Evolutionary conservation across 2,329 filamentous ascomycete genomes (phyloP).

Genomic region (Penicillium sclerotigenum): DNA sequence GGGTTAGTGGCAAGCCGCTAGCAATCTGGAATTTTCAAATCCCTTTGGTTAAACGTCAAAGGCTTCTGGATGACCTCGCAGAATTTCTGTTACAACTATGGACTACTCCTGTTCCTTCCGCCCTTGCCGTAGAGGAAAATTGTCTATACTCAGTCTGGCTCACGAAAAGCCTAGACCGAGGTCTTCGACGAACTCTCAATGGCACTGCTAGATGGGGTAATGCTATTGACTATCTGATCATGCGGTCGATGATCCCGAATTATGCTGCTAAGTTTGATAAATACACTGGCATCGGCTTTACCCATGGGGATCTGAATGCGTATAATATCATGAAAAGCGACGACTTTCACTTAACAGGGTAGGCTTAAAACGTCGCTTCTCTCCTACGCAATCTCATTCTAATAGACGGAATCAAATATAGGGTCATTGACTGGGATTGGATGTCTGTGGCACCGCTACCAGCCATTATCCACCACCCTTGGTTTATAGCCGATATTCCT

Average conservation of each 20-base stretch:
- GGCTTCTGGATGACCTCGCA: constrained; percentile 4
- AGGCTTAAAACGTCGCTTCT: not conserved
- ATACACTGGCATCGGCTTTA: constrained; percentile 13
- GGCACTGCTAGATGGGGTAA: constrained; percentile 15
- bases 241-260: constrained; percentile 17
- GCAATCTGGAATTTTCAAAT: constrained; percentile 4
- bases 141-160: constrained; percentile 13
- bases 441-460: constrained; percentile 14
- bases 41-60: not conserved
- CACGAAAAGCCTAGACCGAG: constrained; percentile 12
- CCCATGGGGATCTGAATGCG: constrained; percentile 15
- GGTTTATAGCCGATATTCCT: constrained; percentile 18
- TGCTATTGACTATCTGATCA: constrained; percentile 18
- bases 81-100: constrained; percentile 13
- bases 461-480: constrained; percentile 17
- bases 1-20: constrained; percentile 5
- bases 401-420: not conserved
- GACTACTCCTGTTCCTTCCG: constrained; percentile 4
- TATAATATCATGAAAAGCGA: constrained; percentile 16
- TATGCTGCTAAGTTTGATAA: constrained; percentile 15
- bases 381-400: not conserved
- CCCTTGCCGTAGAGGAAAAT: not conserved
- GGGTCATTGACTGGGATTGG: constrained; percentile 19
- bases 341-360: constrained; percentile 15
- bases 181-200: constrained; percentile 12